Percentiles rank a stretch among this genome's conserved stretches.
Evolutionary conservation across 306 rosid genomes (phyloP).

Genomic region (Vachellia pachyceras): DNA sequence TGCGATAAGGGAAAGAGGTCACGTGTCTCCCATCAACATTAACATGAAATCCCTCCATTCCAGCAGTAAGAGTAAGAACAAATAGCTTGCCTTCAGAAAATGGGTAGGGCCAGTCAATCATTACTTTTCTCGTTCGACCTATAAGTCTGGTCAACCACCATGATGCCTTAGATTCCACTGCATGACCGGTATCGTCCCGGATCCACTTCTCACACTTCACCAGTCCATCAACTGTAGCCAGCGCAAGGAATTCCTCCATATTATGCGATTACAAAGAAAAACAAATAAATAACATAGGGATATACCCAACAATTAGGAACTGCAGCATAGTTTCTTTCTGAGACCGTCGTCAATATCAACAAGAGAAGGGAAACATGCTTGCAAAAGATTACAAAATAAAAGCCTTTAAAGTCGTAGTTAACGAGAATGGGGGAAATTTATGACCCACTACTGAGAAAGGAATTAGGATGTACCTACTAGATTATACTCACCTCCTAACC

Average conservation of each 20-base stretch:
- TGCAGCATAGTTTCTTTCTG: background rate
- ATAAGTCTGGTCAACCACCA: slow-evolving; percentile 85
- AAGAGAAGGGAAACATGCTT: background rate
- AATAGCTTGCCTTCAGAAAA: slow-evolving; percentile 75
- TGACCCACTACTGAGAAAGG: background rate
- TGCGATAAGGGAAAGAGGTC: slow-evolving; percentile 81
- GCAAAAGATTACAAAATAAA: background rate
- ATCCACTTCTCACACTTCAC: slow-evolving; percentile 94
- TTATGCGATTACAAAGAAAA: slow-evolving; percentile 18
- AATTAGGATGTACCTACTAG: background rate
- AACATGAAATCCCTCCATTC: slow-evolving; percentile 88
- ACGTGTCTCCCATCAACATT: slow-evolving; percentile 84
- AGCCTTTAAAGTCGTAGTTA: background rate
- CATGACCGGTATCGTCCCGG: slow-evolving; percentile 52
- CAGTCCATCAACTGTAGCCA: slow-evolving; percentile 77
- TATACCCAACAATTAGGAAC: background rate
- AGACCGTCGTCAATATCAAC: background rate
- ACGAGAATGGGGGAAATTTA: background rate
- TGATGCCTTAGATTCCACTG: slow-evolving; percentile 64
- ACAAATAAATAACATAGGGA: background rate
- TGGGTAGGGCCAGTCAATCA: slow-evolving; percentile 82
- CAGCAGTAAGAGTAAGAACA: slow-evolving; percentile 86
- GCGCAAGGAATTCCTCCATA: slow-evolving; percentile 40
- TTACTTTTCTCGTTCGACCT: slow-evolving; percentile 68
- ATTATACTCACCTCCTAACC: background rate